A percentile compares a stretch with the other conserved stretches of the same genome.
Conservation (phyloP, 148 eudicot species). For the Camellia lanceoleosa region DNA sequence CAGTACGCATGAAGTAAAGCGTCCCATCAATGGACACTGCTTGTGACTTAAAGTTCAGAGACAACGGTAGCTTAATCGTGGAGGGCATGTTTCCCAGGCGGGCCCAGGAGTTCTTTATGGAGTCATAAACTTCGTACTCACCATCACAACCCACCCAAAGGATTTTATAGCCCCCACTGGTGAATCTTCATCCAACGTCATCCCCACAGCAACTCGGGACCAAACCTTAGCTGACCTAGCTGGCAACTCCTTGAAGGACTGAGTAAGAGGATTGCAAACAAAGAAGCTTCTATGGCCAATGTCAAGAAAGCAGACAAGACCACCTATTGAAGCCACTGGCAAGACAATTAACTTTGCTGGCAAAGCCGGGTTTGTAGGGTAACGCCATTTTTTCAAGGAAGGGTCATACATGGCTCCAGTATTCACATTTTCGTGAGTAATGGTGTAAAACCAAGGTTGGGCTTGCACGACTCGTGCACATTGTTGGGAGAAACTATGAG, state of each 20-base stretch:
- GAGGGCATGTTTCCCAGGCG: constrained; percentile 58
- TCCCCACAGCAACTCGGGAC: constrained; percentile 86
- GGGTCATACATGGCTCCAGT: constrained; percentile 84
- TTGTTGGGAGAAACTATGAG: constrained; percentile 65
- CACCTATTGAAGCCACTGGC: constrained; percentile 93
- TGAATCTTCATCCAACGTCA: constrained; percentile 50
- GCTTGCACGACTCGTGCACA: constrained; percentile 53
- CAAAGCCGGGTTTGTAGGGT: constrained; percentile 53
- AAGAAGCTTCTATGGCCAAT: constrained; percentile 64
- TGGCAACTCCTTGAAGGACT: constrained; percentile 75
- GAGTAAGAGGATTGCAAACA: constrained; percentile 81
- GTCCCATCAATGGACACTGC: constrained; percentile 46
- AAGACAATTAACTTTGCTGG: constrained; percentile 60
- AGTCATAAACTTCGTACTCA: constrained; percentile 78
- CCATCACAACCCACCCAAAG: constrained; percentile 84
- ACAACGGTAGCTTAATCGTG: constrained; percentile 60
- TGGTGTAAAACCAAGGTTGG: constrained; percentile 85
- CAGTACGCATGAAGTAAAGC: constrained; percentile 69
- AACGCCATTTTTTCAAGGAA: constrained; percentile 67
- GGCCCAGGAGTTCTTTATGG: constrained; percentile 54
- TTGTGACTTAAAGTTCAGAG: constrained; percentile 74
- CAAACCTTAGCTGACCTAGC: constrained; percentile 67
- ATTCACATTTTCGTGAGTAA: constrained; percentile 60
- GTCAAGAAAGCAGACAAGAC: constrained; percentile 84
- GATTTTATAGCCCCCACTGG: constrained; percentile 61